Conservation (phyloP, 352 stramenopile species). For the Hyaloperonospora brassicae region DNA sequence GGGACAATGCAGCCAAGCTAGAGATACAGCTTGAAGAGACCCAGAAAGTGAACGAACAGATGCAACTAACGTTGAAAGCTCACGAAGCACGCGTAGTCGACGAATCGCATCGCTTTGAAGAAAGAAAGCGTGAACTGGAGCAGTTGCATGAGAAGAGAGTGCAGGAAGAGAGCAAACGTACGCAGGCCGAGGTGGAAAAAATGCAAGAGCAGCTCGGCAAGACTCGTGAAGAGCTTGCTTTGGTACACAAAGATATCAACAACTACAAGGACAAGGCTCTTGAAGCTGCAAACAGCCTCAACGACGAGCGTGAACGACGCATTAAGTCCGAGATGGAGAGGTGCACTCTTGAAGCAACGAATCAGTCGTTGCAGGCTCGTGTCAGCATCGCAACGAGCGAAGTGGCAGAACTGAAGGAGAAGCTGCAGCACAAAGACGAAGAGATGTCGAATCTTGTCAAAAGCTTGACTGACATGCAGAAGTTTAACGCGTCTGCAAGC, state of each 20-base stretch:
- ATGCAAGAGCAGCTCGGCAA: constrained; percentile 44
- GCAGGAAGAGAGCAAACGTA: constrained; percentile 44
- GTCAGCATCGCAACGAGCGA: constrained; percentile 30
- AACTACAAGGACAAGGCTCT: constrained; percentile 36
- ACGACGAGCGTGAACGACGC: constrained; percentile 45
- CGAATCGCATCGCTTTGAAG: constrained; percentile 45
- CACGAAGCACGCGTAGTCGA: constrained; percentile 41
- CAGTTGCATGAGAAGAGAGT: constrained; percentile 54
- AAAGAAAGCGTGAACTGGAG: constrained; percentile 61
- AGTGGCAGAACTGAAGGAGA: constrained; percentile 43
- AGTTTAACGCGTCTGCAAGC: constrained; percentile 54
- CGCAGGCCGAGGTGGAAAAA: constrained; percentile 43
- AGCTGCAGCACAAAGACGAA: constrained; percentile 57
- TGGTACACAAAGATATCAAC: constrained; percentile 40
- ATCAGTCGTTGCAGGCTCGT: constrained; percentile 44
- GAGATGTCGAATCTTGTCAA: constrained; percentile 58
- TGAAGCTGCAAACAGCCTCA: constrained; percentile 36
- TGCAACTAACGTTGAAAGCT: constrained; percentile 50
- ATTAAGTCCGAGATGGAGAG: constrained; percentile 56
- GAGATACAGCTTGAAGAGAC: constrained; percentile 46
- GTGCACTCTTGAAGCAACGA: constrained; percentile 49
- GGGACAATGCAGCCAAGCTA: constrained; percentile 33
- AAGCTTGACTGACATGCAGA: constrained; percentile 71
- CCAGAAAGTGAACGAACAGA: constrained; percentile 47
- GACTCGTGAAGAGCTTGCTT: constrained; percentile 42